These are phyloP conservation scores for Ceratocystiopsis minuta DNA, from an alignment of 2,329 filamentous ascomycete species.

Conservation along the genomic window DNA sequence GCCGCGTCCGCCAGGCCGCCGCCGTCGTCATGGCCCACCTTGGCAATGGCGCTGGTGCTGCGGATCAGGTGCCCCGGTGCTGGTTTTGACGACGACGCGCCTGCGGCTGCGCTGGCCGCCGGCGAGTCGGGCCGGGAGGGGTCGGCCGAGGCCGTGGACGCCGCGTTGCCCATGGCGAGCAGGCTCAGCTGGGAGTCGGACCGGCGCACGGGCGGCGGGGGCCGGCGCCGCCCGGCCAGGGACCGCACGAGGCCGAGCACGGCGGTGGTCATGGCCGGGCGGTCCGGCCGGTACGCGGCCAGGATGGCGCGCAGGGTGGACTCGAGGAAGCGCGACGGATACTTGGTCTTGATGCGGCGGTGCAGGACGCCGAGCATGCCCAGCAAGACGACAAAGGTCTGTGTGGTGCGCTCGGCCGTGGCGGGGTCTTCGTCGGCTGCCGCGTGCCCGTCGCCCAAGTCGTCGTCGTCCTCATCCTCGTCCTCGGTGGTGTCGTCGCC, in stretches of 20 bases:
- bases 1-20: slow-evolving; percentile 14
- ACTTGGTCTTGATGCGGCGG: slow-evolving; percentile 56
- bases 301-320: slow-evolving; percentile 58
- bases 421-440: slow-evolving; percentile 9
- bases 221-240: slow-evolving; percentile 48
- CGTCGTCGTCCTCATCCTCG: slow-evolving; percentile 13
- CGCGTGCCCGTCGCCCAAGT: slow-evolving; percentile 12
- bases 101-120: not conserved
- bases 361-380: slow-evolving; percentile 46
- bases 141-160: no score
- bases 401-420: slow-evolving; percentile 6
- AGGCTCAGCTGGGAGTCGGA: slow-evolving; percentile 17
- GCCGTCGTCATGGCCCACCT: slow-evolving; percentile 28
- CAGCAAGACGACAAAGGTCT: slow-evolving; percentile 6
- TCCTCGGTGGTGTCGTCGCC: slow-evolving; percentile 19
- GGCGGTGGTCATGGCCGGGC: slow-evolving; percentile 49
- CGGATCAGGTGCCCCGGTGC: no score
- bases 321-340: slow-evolving; percentile 61
- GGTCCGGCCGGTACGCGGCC: slow-evolving; percentile 42
- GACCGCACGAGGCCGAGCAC: slow-evolving; percentile 55
- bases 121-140: not conserved
- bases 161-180: not conserved
- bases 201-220: slow-evolving; percentile 38
- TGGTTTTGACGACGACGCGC: no score
- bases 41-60: slow-evolving; percentile 23